Evolutionary conservation across 2,329 filamentous ascomycete species (phyloP).

Genomic region (Ploettnerulaceae sp.): DNA sequence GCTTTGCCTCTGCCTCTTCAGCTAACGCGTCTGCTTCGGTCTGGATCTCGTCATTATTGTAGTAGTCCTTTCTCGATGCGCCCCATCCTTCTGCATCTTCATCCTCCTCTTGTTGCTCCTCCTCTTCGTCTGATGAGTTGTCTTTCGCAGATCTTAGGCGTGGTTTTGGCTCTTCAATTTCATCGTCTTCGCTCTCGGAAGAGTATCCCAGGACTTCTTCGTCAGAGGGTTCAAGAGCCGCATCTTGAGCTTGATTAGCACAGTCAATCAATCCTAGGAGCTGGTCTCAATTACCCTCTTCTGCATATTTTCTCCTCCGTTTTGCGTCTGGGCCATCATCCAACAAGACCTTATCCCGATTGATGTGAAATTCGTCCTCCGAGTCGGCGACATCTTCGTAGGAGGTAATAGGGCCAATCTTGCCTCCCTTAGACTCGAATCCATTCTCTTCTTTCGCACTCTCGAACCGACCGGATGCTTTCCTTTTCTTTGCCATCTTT

Average conservation of each 20-base stretch:
- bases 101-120: constrained; percentile 52
- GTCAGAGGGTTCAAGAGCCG: constrained; percentile 54
- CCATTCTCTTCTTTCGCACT: constrained; percentile 3
- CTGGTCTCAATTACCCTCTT: constrained; percentile 49
- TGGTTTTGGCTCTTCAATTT: constrained; percentile 28
- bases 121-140: constrained; percentile 46
- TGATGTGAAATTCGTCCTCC: constrained; percentile 87
- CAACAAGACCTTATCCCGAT: constrained; percentile 79
- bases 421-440: constrained; percentile 22
- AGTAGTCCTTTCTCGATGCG: constrained; percentile 82
- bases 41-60: constrained; percentile 73
- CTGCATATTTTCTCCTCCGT: constrained; percentile 63
- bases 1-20: constrained; percentile 85
- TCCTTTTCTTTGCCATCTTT: constrained; percentile 29
- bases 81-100: constrained; percentile 74
- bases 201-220: constrained; percentile 54
- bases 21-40: constrained; percentile 70
- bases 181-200: constrained; percentile 40
- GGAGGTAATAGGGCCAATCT: constrained; percentile 36
- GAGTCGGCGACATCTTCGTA: constrained; percentile 88
- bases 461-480: constrained; percentile 14
- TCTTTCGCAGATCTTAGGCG: constrained; percentile 54
- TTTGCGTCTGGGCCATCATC: constrained; percentile 78
- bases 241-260: constrained; percentile 36
- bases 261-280: neutral